phyloP scores from a whole-genome alignment of 2,329 filamentous ascomycete genomes.

The Cytospora mali region DNA sequence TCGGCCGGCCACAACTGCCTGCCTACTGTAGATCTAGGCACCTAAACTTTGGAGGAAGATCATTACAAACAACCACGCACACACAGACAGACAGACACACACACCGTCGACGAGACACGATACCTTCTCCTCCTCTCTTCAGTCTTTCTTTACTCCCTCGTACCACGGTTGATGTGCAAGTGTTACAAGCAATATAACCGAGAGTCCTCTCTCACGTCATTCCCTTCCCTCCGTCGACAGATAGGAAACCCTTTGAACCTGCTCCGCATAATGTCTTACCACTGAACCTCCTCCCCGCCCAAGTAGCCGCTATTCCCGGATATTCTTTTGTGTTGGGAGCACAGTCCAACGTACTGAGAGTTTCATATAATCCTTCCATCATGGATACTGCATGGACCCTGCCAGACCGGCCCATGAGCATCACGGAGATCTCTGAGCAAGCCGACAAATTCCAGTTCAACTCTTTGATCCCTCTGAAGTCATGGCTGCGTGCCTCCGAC shows the following conservation, averaged over 20 bases:
- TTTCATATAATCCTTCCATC: conserved; percentile 21
- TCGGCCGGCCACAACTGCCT: conserved; percentile 13
- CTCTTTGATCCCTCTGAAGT: conserved; percentile 71
- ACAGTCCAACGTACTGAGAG: not conserved
- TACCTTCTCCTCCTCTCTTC: not conserved
- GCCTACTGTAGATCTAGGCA: conserved; percentile 10
- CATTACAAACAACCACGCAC: not conserved
- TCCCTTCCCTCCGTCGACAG: not conserved
- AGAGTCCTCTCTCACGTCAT: not conserved
- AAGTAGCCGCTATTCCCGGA: not conserved
- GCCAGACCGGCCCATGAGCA: conserved; percentile 63
- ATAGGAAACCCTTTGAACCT: not conserved
- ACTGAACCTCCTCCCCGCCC: not conserved
- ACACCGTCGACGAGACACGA: not conserved
- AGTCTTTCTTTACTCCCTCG: not conserved
- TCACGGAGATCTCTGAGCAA: conserved; percentile 75
- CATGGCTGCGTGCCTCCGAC: conserved; percentile 80
- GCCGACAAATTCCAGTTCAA: conserved; percentile 85
- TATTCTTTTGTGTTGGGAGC: not conserved
- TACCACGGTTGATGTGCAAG: not conserved
- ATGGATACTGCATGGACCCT: conserved; percentile 38
- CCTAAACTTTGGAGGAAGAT: not conserved
- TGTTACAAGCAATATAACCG: not conserved
- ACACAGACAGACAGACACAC: not conserved
- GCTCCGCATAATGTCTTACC: not conserved